These are phyloP conservation scores for Lachancea lanzarotensis DNA, from an alignment of 805 yeast genomes.

Conservation along the genomic window DNA sequence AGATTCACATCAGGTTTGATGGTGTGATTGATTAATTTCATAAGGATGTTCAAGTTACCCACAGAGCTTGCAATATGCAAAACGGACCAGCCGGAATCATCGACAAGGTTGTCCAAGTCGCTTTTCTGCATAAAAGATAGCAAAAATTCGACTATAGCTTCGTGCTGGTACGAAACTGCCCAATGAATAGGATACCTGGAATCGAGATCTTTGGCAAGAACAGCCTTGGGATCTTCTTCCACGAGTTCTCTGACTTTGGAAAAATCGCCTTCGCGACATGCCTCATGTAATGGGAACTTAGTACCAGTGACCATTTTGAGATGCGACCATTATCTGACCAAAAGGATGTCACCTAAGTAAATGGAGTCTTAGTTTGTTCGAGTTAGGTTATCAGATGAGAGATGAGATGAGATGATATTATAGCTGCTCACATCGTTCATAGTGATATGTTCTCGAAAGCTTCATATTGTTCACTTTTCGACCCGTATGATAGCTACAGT, in stretches of 20 bases:
- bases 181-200: conserved; percentile 80
- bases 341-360: not conserved
- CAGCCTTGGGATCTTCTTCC: conserved; percentile 42
- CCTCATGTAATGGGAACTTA: conserved; percentile 43
- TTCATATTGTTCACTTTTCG: too few species aligned
- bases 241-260: conserved; percentile 47
- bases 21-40: conserved; percentile 46
- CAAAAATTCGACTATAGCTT: conserved; percentile 41
- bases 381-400: not conserved
- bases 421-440: not conserved
- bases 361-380: not conserved
- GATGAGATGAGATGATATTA: not conserved
- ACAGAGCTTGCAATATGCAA: conserved; percentile 75
- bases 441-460: too few species aligned
- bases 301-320: not conserved
- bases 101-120: conserved; percentile 63
- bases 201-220: conserved; percentile 54
- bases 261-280: conserved; percentile 56
- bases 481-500: too few species aligned
- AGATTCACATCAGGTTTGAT: conserved; percentile 50
- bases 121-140: conserved; percentile 33
- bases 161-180: conserved; percentile 67
- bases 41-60: conserved; percentile 53
- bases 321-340: not conserved
- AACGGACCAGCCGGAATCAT: conserved; percentile 84